phyloP scores from a whole-genome alignment of 306 rosid genomes.

The Vachellia pachyceras region DNA sequence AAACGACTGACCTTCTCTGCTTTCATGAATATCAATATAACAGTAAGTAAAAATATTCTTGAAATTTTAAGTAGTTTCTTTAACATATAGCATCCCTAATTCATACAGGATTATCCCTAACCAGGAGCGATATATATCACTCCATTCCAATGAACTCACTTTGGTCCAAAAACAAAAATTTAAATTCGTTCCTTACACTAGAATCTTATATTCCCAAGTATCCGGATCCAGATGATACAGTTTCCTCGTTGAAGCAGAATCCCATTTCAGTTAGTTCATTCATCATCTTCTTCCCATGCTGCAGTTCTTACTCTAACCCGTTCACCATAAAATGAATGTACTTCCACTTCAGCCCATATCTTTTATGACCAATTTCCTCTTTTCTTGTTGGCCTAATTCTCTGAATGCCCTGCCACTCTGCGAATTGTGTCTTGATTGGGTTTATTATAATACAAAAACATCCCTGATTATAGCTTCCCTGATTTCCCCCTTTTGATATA shows the following conservation, averaged over 20 bases:
- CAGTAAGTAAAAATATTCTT: not conserved
- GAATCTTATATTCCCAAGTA: not conserved
- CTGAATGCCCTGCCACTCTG: conserved; percentile 70
- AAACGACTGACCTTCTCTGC: not conserved
- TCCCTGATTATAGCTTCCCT: no score
- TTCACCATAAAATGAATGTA: conserved; percentile 83
- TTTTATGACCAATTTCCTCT: conserved; percentile 58
- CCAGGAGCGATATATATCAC: no score
- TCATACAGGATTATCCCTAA: not conserved
- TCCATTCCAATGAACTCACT: no score
- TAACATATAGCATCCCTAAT: no score
- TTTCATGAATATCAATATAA: no score
- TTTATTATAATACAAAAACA: no score
- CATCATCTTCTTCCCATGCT: conserved; percentile 49
- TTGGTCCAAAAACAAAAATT: no score
- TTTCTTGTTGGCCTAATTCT: conserved; percentile 71
- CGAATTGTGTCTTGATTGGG: conserved; percentile 89
- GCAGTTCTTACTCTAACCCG: conserved; percentile 73
- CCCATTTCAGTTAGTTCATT: conserved; percentile 34
- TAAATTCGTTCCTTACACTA: not conserved
- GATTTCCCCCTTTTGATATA: no score
- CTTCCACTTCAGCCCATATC: conserved; percentile 81
- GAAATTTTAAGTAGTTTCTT: no score
- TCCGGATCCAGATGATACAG: not conserved
- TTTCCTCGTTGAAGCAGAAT: conserved; percentile 20